phyloP scores from a whole-genome alignment of 106 monocot species.

The Dioscorea dumetorum region DNA sequence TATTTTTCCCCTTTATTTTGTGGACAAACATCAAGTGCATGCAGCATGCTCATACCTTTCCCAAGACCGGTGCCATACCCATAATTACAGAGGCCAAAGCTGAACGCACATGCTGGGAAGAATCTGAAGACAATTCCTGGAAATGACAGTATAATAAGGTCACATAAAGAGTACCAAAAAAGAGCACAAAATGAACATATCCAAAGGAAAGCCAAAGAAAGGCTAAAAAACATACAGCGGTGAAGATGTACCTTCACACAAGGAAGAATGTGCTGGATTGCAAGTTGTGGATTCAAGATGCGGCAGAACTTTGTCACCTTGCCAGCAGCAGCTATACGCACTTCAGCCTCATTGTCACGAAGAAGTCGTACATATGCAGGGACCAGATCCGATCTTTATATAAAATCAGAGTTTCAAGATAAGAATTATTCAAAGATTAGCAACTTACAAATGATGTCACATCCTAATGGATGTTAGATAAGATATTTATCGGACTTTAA shows the following conservation, averaged over 20 bases:
- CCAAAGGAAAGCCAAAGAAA: background rate
- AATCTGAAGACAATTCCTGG: conserved; percentile 90
- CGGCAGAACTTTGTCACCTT: conserved; percentile 93
- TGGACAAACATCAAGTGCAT: no score
- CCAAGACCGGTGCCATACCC: conserved; percentile 97
- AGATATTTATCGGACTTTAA: no score
- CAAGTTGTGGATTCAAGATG: conserved; percentile 71
- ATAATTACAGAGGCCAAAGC: conserved; percentile 94
- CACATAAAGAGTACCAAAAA: background rate
- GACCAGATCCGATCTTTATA: conserved; percentile 59
- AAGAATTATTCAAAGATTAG: background rate
- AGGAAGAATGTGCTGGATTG: conserved; percentile 88
- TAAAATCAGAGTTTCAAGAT: background rate
- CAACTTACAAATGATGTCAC: background rate
- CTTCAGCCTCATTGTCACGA: conserved; percentile 95
- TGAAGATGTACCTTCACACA: conserved; percentile 66
- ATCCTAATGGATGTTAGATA: no score
- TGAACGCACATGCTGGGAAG: conserved; percentile 94
- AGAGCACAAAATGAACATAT: background rate
- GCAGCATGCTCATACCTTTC: conserved; percentile 45
- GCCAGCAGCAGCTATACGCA: conserved; percentile 88
- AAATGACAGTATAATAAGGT: background rate
- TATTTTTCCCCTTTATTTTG: no score
- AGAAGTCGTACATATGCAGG: conserved; percentile 94
- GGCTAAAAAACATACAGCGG: background rate